Evolutionary conservation across 352 stramenopile species (phyloP).

Genomic region (Globisporangium echinulatum): DNA sequence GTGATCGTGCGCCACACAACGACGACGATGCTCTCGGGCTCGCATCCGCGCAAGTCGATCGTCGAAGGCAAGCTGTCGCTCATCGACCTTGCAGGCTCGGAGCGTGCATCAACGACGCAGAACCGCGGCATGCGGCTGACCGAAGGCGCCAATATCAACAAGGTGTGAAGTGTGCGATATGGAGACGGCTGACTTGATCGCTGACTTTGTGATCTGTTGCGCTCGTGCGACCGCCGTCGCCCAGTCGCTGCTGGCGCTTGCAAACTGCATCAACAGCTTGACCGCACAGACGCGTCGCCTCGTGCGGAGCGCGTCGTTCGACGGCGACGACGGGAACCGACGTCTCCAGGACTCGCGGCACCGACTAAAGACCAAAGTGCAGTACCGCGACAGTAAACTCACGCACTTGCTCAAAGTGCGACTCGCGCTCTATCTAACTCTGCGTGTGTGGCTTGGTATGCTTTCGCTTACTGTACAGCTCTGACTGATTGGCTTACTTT

Average conservation of each 20-base stretch:
- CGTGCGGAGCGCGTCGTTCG: slow-evolving; percentile 27
- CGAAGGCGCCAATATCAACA: slow-evolving; percentile 66
- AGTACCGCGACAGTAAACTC: slow-evolving; percentile 87
- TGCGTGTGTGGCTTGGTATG: not conserved
- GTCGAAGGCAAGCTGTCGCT: slow-evolving; percentile 76
- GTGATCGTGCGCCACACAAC: slow-evolving; percentile 55
- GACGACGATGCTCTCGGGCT: slow-evolving; percentile 39
- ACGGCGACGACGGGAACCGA: slow-evolving; percentile 16
- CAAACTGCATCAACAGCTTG: slow-evolving; percentile 90
- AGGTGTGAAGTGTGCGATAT: slow-evolving; percentile 14
- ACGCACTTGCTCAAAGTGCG: slow-evolving; percentile 78
- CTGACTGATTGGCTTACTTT: not conserved
- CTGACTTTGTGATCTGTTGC: not conserved
- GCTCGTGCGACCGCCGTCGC: too few relatives aligned
- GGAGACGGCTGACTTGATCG: not conserved
- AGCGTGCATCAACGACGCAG: slow-evolving; percentile 74
- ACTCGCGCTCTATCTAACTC: not conserved
- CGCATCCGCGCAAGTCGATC: slow-evolving; percentile 41
- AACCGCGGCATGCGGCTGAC: slow-evolving; percentile 57
- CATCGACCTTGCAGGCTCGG: slow-evolving; percentile 79
- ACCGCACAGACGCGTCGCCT: slow-evolving; percentile 25
- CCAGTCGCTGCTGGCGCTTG: slow-evolving; percentile 66
- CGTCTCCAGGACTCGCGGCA: slow-evolving; percentile 21
- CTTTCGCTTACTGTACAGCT: too few relatives aligned
- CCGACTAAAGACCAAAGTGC: slow-evolving; percentile 35